Percentiles rank a stretch among this genome's conserved stretches.
phyloP scores from a whole-genome alignment of 2,329 filamentous ascomycete species.

The Escovopsis sp. region DNA sequence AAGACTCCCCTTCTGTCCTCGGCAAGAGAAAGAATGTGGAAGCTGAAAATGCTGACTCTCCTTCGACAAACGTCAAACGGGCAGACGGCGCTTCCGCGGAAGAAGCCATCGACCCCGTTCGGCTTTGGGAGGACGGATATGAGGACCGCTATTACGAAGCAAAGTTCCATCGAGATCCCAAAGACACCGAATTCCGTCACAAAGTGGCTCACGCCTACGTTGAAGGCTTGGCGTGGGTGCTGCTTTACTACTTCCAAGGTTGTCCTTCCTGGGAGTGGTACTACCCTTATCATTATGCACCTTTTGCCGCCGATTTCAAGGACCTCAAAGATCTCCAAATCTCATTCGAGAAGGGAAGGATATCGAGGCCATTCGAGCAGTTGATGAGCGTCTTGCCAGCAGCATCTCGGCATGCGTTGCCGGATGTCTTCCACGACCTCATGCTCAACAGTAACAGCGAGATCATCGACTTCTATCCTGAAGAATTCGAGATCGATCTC shows the following conservation, averaged over 20 bases:
- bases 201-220: constrained; percentile 84
- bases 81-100: constrained; percentile 26
- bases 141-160: constrained; percentile 92
- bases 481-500: constrained; percentile 81
- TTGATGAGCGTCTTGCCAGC: constrained; percentile 96
- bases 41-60: constrained; percentile 45
- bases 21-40: constrained; percentile 67
- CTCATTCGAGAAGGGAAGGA: constrained; percentile 66
- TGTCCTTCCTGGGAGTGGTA: constrained; percentile 99
- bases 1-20: constrained; percentile 27
- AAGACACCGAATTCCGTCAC: constrained; percentile 73
- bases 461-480: constrained; percentile 95
- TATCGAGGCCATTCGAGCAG: constrained; percentile 89
- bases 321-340: constrained; percentile 67
- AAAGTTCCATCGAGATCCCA: constrained; percentile 75
- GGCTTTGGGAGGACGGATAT: constrained; percentile 91
- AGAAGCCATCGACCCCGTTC: constrained; percentile 65
- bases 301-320: constrained; percentile 89
- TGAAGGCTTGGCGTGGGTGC: constrained; percentile 87
- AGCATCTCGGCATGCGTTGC: constrained; percentile 81
- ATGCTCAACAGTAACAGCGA: constrained; percentile 82
- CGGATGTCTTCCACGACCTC: constrained; percentile 71
- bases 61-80: constrained; percentile 42
- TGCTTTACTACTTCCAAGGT: constrained; percentile 94
- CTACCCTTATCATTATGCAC: constrained; percentile 96